Evolutionary conservation across 306 rosid species (phyloP).

Genomic region (Prunus mume): DNA sequence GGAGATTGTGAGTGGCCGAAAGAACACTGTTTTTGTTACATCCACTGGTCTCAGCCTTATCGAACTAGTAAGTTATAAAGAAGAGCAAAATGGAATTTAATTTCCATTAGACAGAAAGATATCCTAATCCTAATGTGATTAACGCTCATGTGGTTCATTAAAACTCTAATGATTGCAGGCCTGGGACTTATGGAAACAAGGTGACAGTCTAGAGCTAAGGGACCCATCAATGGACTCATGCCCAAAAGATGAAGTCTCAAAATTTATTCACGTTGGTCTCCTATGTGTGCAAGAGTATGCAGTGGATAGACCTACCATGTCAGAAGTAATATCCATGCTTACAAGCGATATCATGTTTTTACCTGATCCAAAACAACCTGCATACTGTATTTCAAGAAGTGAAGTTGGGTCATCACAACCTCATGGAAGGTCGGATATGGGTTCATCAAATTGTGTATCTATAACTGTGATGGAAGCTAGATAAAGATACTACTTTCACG

Average conservation of each 20-base stretch:
- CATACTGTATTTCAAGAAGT: not conserved
- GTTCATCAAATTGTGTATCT: slow-evolving; percentile 17
- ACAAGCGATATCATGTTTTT: slow-evolving; percentile 14
- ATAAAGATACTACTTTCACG: not conserved
- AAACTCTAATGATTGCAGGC: slow-evolving; percentile 17
- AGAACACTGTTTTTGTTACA: slow-evolving; percentile 13
- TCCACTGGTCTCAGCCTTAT: slow-evolving; percentile 9
- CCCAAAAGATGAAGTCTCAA: slow-evolving; percentile 16
- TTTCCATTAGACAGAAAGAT: not conserved
- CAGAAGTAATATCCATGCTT: slow-evolving; percentile 29
- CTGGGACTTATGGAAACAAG: slow-evolving; percentile 27
- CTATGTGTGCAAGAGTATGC: slow-evolving; percentile 31
- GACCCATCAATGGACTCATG: slow-evolving; percentile 20
- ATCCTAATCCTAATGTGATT: not conserved
- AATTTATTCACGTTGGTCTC: slow-evolving; percentile 23
- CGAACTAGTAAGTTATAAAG: slow-evolving; percentile 17
- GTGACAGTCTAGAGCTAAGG: not conserved
- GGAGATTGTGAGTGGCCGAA: slow-evolving; percentile 28
- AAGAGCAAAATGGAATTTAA: not conserved
- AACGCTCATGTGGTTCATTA: not conserved
- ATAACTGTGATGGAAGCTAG: slow-evolving; percentile 27
- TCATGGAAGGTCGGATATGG: slow-evolving; percentile 5
- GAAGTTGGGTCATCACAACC: slow-evolving; percentile 22
- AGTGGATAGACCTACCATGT: slow-evolving; percentile 26
- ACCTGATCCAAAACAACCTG: slow-evolving; percentile 31